Evolutionary conservation across 2,329 filamentous ascomycete species (phyloP), one percentile per base, ranked within the genome.

Genomic region (Talaromyces sp.): DNA sequence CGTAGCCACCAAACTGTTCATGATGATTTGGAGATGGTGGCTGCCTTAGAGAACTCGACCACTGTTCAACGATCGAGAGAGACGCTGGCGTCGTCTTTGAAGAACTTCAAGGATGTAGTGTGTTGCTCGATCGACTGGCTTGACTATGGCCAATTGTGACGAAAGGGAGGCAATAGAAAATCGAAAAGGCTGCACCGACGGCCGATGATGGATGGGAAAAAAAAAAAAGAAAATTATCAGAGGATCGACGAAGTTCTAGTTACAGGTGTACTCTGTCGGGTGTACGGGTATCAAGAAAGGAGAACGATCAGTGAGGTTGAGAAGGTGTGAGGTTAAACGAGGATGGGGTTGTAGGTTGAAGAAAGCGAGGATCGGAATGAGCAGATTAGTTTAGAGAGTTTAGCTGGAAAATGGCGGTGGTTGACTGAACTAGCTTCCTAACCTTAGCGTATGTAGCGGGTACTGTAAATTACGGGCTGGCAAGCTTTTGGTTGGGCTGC

Each of bases 1-100:
- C 73, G 80, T 82, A 68, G 79, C 78, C 76, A 83, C 77, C 74
- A 88, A 76, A 74, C 81, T 85, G 79, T 86, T 88, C 84, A 87
- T 88, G 78, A 72, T 79, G 76, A 69, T 68, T 64, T 62, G 63
- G 54, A 60, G 62, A 71, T 70, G 72, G 68, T 70, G 73, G 73
- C 54, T 42, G 37, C 72, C 50, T n/a, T 35, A 50, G 42, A 44
- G 28, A 40, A 48, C 44, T 35, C 52, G 59, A 62, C 62, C 52
- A 62, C 50, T 37, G 44, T n/a, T 40, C 28, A 31, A 56, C 54
- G 54, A 62, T 57, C 52, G 54, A 64, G 18, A 54, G 12, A 44
- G n/a, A 39, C 6, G 35, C 14, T n/a, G 54, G 14, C 4, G 37
- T 31, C 11, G 35, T 39, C 37, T 23, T 50, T 28, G 16, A 23